Evolutionary conservation across 225 moss, liverwort and hornwort genomes (phyloP).

Genomic region (Bryoerythrophyllum caledonicum): DNA sequence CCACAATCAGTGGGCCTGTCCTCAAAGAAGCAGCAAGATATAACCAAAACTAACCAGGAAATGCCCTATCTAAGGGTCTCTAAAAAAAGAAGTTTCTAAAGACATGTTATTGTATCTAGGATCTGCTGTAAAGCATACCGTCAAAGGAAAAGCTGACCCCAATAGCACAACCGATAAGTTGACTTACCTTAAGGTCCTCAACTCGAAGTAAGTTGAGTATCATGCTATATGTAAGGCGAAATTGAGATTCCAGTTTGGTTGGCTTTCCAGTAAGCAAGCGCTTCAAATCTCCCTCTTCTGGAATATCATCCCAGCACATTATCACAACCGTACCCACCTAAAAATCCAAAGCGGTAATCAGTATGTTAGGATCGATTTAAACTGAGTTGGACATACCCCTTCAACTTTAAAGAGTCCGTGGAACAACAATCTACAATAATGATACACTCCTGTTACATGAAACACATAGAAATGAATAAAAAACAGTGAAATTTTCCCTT

Average conservation of each 20-base stretch:
- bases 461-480: slow-evolving; percentile 6
- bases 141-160: background rate
- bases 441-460: slow-evolving; percentile 1
- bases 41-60: slow-evolving; percentile 5
- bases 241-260: slow-evolving; percentile 96
- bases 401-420: background rate
- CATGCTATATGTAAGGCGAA: slow-evolving; percentile 99
- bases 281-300: slow-evolving; percentile 92
- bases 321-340: slow-evolving; percentile 93
- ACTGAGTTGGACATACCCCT: slow-evolving; percentile 8
- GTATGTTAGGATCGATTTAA: slow-evolving; percentile 19
- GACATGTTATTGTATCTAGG: background rate
- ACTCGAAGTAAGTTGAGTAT: slow-evolving; percentile 98
- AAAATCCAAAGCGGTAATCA: slow-evolving; percentile 24
- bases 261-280: slow-evolving; percentile 93
- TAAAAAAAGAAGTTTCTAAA: background rate
- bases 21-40: slow-evolving; percentile 5
- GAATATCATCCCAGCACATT: slow-evolving; percentile 99
- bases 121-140: background rate
- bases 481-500: slow-evolving; percentile 8
- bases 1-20: background rate
- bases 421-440: slow-evolving; percentile 4
- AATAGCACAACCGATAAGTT: slow-evolving; percentile 3
- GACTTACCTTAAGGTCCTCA: slow-evolving; percentile 83
- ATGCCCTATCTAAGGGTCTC: background rate